phyloP scores from a whole-genome alignment of 306 rosid genomes.

The Nissolia schottii region DNA sequence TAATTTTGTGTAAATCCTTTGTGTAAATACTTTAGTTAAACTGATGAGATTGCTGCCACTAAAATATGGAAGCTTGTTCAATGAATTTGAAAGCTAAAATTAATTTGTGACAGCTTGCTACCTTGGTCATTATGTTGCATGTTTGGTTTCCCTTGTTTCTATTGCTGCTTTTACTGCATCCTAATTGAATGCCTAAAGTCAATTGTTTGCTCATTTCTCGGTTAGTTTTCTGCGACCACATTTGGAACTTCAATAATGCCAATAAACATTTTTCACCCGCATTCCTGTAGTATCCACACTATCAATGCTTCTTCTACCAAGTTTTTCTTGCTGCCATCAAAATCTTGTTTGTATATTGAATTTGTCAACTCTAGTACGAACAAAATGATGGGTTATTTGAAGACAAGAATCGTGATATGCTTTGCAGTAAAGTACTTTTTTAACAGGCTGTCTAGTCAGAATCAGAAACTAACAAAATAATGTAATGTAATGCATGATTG shows the following conservation, averaged over 20 bases:
- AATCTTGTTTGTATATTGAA: neutral
- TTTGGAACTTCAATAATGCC: constrained; percentile 6
- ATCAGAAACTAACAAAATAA: neutral
- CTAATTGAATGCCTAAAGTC: neutral
- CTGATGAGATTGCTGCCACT: constrained; percentile 4
- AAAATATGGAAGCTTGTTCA: constrained; percentile 19
- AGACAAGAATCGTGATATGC: neutral
- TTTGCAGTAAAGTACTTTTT: neutral
- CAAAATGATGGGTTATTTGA: constrained; percentile 12
- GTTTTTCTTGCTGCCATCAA: constrained; percentile 2
- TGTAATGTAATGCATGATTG: neutral
- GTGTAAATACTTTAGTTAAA: constrained; percentile 2
- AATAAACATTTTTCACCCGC: neutral
- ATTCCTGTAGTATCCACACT: neutral
- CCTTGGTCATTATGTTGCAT: neutral
- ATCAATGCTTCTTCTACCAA: constrained; percentile 4
- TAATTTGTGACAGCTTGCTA: constrained; percentile 6
- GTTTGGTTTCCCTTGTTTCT: constrained; percentile 15
- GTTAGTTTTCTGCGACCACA: constrained; percentile 3
- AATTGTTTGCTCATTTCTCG: constrained; percentile 1
- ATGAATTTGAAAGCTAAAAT: constrained; percentile 16
- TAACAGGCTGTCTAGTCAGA: neutral
- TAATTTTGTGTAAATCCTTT: neutral
- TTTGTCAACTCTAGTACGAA: constrained; percentile 1
- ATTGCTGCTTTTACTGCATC: constrained; percentile 6